Evolutionary conservation across 2,329 filamentous ascomycete species (phyloP), one percentile per base, ranked within the genome.

Genomic region (Diaporthe citri): DNA sequence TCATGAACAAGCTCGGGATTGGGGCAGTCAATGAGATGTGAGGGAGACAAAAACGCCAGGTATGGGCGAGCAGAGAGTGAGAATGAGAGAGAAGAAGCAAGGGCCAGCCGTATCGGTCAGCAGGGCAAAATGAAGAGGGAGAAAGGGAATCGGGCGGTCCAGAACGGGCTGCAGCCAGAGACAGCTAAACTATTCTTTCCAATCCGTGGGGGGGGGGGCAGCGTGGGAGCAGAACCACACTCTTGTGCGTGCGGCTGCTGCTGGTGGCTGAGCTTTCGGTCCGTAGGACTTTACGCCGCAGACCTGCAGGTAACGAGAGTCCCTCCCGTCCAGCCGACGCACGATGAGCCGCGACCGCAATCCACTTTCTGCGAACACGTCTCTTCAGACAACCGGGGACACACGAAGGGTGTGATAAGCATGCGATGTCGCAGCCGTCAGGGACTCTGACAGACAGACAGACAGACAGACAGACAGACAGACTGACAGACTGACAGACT

Each of bases 221-320:
- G 56, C 34, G 55, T 62, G 56, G 31, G 43, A 52, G 57, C 57
- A 46, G 22, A 66, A 55, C 22, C 56, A 46, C 57, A 25, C 25
- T n/a, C 59, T 46, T 17, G 69, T 67, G 59, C 36, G 39, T 72
- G 43, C 48, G 72, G 39, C 66, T 66, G 51, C 5, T 36, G 60
- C 25, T 73, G 72, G 72, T 66, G 72, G 72, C 73, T 71, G 46
- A 64, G 41, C 41, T 72, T 34, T 64, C 67, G 59, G 69, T 74
- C 48, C 56, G 71, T 57, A 64, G 69, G 69, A 55, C 52, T 56
- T 39, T 72, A 56, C 51, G 73, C 73, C 73, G 51, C 69, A 72
- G n/a, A 55, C 34, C 46, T 75, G 73, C 73, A 75, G 59, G 28
- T 57, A 43, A 41, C 51, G 31, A 52, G 3, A 52, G 3, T 17